These are phyloP conservation scores for Corynespora cassiicola DNA, from an alignment of 2,329 filamentous ascomycete species.

Conservation along the genomic window DNA sequence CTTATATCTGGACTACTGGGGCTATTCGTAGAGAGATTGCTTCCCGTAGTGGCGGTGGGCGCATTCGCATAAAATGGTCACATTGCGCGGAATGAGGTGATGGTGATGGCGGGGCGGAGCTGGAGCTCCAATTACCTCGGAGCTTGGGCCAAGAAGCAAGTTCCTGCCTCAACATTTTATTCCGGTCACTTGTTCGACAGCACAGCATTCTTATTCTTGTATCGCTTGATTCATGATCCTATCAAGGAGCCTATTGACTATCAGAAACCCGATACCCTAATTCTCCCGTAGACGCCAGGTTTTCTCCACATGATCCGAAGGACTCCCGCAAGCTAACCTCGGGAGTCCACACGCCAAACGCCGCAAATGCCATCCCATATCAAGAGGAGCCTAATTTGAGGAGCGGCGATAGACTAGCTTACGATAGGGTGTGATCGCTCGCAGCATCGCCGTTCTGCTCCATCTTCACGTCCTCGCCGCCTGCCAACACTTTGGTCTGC, in stretches of 20 bases:
- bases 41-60: not conserved
- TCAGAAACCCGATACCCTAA: no score
- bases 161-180: no score
- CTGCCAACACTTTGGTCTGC: conserved; percentile 45
- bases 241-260: no score
- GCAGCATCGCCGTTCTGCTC: conserved; percentile 44
- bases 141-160: conserved; percentile 23
- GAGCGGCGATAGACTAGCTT: conserved; percentile 8
- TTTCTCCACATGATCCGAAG: no score
- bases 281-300: no score
- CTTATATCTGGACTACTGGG: conserved; percentile 1
- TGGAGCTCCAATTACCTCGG: conserved; percentile 15
- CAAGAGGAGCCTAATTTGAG: not conserved
- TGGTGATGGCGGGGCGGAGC: conserved; percentile 11
- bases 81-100: conserved; percentile 12
- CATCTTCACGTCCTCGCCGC: conserved; percentile 45
- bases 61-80: no score
- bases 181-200: no score
- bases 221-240: no score
- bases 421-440: conserved; percentile 43
- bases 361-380: conserved; percentile 3
- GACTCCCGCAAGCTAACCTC: no score
- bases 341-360: conserved; percentile 4
- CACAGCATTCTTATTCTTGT: no score
- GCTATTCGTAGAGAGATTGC: not conserved